phyloP scores from a whole-genome alignment of 805 yeast genomes.

The Barnettozyma salicaria region DNA sequence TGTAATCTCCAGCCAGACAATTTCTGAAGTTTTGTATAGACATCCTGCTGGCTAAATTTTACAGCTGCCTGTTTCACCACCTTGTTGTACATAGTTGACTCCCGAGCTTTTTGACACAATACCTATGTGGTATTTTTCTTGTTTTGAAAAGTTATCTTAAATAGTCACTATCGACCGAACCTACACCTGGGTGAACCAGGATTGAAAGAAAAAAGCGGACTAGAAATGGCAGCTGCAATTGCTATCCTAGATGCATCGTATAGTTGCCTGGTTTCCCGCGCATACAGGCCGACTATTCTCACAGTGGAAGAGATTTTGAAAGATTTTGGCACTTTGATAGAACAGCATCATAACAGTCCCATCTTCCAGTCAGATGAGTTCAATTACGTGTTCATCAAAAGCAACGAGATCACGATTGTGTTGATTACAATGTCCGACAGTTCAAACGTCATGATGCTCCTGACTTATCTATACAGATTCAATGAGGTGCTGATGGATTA shows the following conservation, averaged over 20 bases:
- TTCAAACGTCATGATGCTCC: conserved; percentile 48
- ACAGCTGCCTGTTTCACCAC: conserved; percentile 28
- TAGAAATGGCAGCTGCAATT: conserved; percentile 13
- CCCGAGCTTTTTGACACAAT: background rate
- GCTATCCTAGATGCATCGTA: conserved; percentile 10
- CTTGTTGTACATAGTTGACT: conserved; percentile 32
- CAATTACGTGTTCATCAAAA: conserved; percentile 48
- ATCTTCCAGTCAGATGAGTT: conserved; percentile 34
- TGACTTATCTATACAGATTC: conserved; percentile 49
- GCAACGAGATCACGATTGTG: conserved; percentile 37
- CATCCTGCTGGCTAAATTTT: conserved; percentile 23
- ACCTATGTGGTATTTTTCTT: background rate
- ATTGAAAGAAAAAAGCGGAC: too few species aligned
- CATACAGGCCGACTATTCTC: conserved; percentile 3
- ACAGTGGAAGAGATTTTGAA: conserved; percentile 24
- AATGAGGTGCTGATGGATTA: conserved; percentile 40
- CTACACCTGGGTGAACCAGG: too few species aligned
- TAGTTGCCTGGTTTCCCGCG: conserved; percentile 4
- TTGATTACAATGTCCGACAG: conserved; percentile 24
- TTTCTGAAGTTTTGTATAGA: conserved; percentile 18
- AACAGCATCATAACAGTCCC: conserved; percentile 1
- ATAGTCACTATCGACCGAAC: too few species aligned
- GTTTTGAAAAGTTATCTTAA: background rate
- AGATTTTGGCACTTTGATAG: conserved; percentile 1
- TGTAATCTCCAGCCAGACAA: conserved; percentile 25